Conservation (phyloP, 1,284 basidiomycete species). For the Athelia psychrophila region DNA sequence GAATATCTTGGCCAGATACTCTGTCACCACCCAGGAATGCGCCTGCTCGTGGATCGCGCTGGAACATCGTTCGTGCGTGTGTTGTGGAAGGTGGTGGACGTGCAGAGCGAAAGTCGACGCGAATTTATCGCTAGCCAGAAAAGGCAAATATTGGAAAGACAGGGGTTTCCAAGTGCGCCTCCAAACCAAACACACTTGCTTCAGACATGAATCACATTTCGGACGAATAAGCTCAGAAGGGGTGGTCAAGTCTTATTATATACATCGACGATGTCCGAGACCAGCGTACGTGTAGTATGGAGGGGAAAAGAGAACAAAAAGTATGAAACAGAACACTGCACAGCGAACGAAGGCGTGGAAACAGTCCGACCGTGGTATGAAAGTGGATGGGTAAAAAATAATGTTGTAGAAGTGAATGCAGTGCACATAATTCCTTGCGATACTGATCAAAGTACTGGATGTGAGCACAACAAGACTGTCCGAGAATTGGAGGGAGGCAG, state of each 20-base stretch:
- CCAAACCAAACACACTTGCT: too few species aligned
- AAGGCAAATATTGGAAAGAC: too few species aligned
- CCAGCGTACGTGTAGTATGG: too few species aligned
- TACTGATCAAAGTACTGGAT: not conserved
- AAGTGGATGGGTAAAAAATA: not conserved
- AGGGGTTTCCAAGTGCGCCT: too few species aligned
- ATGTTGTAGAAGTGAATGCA: not conserved
- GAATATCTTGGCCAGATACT: conserved; percentile 92
- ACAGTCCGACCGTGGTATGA: not conserved
- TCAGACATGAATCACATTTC: too few species aligned
- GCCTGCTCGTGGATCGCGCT: conserved; percentile 83
- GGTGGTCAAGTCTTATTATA: too few species aligned
- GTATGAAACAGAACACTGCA: not conserved
- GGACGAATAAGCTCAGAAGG: too few species aligned
- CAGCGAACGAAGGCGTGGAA: not conserved
- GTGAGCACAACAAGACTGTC: not conserved
- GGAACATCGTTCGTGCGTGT: conserved; percentile 56
- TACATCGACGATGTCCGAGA: too few species aligned
- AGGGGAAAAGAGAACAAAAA: not conserved
- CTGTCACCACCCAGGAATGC: conserved; percentile 94
- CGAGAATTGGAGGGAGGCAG: not conserved
- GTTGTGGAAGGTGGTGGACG: too few species aligned
- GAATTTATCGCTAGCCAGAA: too few species aligned
- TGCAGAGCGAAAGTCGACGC: too few species aligned
- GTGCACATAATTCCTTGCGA: not conserved